phyloP scores from a whole-genome alignment of 2,329 filamentous ascomycete genomes.

The Pseudohalonectria lignicola region DNA sequence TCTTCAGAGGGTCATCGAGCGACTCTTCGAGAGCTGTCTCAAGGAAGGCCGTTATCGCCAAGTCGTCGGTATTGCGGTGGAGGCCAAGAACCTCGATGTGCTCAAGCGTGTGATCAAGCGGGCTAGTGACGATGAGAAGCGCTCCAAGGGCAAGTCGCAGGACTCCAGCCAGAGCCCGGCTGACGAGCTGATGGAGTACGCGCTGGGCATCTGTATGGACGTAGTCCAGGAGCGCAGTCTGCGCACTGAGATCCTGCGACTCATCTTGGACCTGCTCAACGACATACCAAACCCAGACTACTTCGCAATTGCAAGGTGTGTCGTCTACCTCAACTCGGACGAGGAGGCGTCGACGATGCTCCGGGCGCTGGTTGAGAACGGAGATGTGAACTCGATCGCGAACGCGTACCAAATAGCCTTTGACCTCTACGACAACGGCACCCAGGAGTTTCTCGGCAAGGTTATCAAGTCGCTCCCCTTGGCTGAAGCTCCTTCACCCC shows the following conservation, averaged over 20 bases:
- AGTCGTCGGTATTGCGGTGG: constrained; percentile 92
- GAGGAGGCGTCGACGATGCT: constrained; percentile 84
- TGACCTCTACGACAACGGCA: constrained; percentile 96
- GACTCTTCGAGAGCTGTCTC: constrained; percentile 85
- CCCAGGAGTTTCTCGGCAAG: constrained; percentile 89
- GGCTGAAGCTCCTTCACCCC: constrained; percentile 25
- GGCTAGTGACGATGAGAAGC: constrained; percentile 77
- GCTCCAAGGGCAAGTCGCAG: constrained; percentile 47
- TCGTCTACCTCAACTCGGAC: constrained; percentile 89
- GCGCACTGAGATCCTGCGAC: constrained; percentile 70
- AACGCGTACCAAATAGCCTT: constrained; percentile 97
- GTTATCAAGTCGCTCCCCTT: constrained; percentile 71
- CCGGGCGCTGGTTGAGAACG: constrained; percentile 67
- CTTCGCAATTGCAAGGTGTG: constrained; percentile 95
- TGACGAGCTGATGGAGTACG: constrained; percentile 95
- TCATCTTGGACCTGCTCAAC: constrained; percentile 92
- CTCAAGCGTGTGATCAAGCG: constrained; percentile 78
- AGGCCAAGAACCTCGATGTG: constrained; percentile 84
- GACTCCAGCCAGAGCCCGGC: constrained; percentile 47
- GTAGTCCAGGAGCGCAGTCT: constrained; percentile 89
- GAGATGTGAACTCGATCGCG: constrained; percentile 66
- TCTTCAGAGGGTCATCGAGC: constrained; percentile 73
- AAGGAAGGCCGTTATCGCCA: constrained; percentile 81
- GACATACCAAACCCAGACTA: constrained; percentile 90
- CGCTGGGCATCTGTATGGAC: constrained; percentile 92